Evolutionary conservation across 2,329 filamentous ascomycete species (phyloP).

Genomic region (Colletotrichum simmondsii): DNA sequence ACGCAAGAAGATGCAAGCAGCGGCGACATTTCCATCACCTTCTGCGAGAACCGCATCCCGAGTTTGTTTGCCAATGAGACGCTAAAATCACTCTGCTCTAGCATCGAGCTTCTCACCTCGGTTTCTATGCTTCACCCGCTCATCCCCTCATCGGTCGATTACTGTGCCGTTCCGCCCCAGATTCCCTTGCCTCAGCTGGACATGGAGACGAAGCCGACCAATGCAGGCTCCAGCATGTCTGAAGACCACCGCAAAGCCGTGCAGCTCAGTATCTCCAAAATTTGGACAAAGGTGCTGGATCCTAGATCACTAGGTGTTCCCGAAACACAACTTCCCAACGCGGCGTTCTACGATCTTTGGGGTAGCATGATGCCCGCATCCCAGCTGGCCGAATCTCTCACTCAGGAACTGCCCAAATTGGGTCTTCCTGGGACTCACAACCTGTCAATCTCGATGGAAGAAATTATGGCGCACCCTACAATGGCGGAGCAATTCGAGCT

Average conservation of each 20-base stretch:
- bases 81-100: slow-evolving; percentile 56
- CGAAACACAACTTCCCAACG: slow-evolving; percentile 53
- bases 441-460: slow-evolving; percentile 56
- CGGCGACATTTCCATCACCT: slow-evolving; percentile 56
- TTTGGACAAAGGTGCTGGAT: slow-evolving; percentile 58
- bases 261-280: slow-evolving; percentile 52
- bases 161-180: slow-evolving; percentile 49
- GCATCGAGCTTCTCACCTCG: slow-evolving; percentile 57
- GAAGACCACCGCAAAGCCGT: slow-evolving; percentile 52
- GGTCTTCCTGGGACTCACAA: slow-evolving; percentile 49
- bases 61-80: slow-evolving; percentile 55
- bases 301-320: slow-evolving; percentile 51
- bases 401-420: slow-evolving; percentile 51
- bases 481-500: slow-evolving; percentile 61
- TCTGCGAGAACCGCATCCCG: slow-evolving; percentile 56
- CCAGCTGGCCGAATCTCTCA: slow-evolving; percentile 57
- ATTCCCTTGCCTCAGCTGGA: slow-evolving; percentile 52
- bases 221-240: slow-evolving; percentile 45
- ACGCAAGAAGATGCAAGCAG: slow-evolving; percentile 47
- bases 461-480: slow-evolving; percentile 61
- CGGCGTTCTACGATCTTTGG: slow-evolving; percentile 63
- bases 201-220: slow-evolving; percentile 37
- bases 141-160: slow-evolving; percentile 54
- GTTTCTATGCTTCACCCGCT: slow-evolving; percentile 58
- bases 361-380: slow-evolving; percentile 60